A percentile compares a stretch with the other conserved stretches of the same genome.
phyloP scores from a whole-genome alignment of 164 flowering plant species.

The Stephania cephalantha region DNA sequence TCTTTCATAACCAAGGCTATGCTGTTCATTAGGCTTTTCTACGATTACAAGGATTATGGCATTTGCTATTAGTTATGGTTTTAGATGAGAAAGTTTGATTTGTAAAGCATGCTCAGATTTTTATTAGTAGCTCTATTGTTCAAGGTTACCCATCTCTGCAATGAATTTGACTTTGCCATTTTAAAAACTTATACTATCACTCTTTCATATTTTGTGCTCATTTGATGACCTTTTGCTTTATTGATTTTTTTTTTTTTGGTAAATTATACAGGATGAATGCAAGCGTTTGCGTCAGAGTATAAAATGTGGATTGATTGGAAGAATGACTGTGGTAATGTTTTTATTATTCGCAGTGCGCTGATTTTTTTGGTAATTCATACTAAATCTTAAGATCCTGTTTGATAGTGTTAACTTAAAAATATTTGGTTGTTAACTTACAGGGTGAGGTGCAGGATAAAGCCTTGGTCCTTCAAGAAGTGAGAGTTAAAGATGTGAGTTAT shows the following conservation, averaged over 20 bases:
- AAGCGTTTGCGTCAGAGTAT: constrained; percentile 90
- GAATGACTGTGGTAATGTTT: constrained; percentile 76
- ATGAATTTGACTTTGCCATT: not conserved
- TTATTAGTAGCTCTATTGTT: not conserved
- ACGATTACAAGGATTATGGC: not conserved
- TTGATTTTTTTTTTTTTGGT: constrained; percentile 2
- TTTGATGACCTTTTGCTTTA: not conserved
- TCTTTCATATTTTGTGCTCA: not conserved
- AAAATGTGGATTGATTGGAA: constrained; percentile 82
- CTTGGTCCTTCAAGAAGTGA: constrained; percentile 61
- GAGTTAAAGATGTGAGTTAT: constrained; percentile 83
- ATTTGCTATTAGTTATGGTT: not conserved
- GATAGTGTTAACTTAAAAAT: not conserved
- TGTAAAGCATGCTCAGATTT: not conserved
- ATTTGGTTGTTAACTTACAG: constrained; percentile 32
- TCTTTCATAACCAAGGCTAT: not conserved
- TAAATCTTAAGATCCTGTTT: not conserved
- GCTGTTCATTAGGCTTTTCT: not conserved
- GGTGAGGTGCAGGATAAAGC: constrained; percentile 90
- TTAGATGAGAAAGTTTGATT: not conserved
- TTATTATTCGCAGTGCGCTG: not conserved
- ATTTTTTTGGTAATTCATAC: not conserved
- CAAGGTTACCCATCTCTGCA: not conserved
- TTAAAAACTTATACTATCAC: not conserved
- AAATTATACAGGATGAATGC: constrained; percentile 75